These are phyloP conservation scores for Suhomyces xylopsoci DNA, from an alignment of 805 yeast genomes.

Conservation along the genomic window DNA sequence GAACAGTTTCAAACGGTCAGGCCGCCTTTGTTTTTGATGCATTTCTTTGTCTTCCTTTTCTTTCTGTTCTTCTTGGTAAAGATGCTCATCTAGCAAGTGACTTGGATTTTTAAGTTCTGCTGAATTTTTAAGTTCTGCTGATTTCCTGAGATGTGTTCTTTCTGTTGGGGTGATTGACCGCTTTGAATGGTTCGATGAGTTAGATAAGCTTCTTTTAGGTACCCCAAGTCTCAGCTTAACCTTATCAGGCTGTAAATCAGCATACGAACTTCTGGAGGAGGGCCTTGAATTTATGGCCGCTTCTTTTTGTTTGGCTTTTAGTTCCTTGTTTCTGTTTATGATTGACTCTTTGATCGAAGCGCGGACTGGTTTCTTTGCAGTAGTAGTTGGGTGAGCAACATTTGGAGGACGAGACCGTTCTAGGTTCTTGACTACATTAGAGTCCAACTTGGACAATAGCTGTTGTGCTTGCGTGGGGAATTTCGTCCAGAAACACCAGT, in stretches of 20 bases:
- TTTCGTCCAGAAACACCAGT: conserved; percentile 61
- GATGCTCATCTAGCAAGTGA: neutral
- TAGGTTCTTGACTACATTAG: conserved; percentile 10
- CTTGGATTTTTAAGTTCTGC: neutral
- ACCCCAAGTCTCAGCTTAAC: neutral
- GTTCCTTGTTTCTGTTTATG: conserved; percentile 41
- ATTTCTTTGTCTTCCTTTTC: neutral
- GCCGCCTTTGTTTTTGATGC: neutral
- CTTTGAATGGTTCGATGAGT: neutral
- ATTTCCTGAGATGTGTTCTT: neutral
- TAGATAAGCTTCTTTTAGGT: conserved; percentile 1
- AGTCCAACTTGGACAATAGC: conserved; percentile 21
- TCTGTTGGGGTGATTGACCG: conserved; percentile 20
- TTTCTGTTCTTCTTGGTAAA: neutral
- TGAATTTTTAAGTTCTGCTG: neutral
- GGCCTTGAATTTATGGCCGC: conserved; percentile 18
- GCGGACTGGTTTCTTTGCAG: conserved; percentile 22
- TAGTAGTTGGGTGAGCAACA: neutral
- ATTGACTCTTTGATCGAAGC: conserved; percentile 50
- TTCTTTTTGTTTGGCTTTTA: conserved; percentile 23
- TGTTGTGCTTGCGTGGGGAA: conserved; percentile 53
- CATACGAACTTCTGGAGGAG: conserved; percentile 13
- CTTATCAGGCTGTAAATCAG: neutral
- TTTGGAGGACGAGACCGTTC: conserved; percentile 12
- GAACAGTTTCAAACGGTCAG: neutral